These are phyloP conservation scores for Teratosphaeria gauchensis DNA, from an alignment of 2,329 filamentous ascomycete genomes.

Conservation along the genomic window DNA sequence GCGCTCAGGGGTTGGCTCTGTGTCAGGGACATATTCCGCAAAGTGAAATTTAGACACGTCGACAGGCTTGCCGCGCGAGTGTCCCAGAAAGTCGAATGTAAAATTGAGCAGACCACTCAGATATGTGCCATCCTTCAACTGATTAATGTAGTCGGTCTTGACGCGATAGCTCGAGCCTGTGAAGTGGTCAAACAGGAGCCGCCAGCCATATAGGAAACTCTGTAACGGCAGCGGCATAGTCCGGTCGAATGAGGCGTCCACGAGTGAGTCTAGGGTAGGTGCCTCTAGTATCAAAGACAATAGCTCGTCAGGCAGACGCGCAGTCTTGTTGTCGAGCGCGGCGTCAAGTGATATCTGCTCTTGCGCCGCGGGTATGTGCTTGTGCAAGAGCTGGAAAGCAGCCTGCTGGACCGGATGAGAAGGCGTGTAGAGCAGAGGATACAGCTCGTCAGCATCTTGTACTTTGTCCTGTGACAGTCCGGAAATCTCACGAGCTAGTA, in stretches of 20 bases:
- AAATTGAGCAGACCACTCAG: conserved; percentile 64
- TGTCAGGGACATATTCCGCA: conserved; percentile 48
- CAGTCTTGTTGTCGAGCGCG: conserved; percentile 60
- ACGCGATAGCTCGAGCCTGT: conserved; percentile 55
- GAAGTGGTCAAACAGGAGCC: conserved; percentile 81
- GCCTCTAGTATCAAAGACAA: conserved; percentile 73
- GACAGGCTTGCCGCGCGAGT: conserved; percentile 61
- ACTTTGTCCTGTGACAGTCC: conserved; percentile 47
- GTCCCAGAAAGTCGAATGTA: conserved; percentile 74
- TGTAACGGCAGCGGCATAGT: conserved; percentile 60
- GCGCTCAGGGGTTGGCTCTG: conserved; percentile 53
- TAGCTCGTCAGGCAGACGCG: conserved; percentile 71
- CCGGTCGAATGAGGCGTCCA: conserved; percentile 54
- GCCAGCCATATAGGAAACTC: conserved; percentile 81
- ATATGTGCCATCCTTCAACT: conserved; percentile 65
- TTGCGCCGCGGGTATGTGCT: conserved; percentile 66
- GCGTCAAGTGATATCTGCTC: conserved; percentile 74
- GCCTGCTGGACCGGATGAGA: conserved; percentile 68
- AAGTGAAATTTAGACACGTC: conserved; percentile 63
- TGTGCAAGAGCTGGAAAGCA: conserved; percentile 70
- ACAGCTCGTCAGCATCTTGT: conserved; percentile 56
- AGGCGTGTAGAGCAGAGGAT: conserved; percentile 63
- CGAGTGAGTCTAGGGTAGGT: conserved; percentile 59
- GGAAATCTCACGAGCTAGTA: conserved; percentile 60
- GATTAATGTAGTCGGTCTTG: conserved; percentile 67